Conservation (phyloP, 352 stramenopile species). For the Lagenidium giganteum region DNA sequence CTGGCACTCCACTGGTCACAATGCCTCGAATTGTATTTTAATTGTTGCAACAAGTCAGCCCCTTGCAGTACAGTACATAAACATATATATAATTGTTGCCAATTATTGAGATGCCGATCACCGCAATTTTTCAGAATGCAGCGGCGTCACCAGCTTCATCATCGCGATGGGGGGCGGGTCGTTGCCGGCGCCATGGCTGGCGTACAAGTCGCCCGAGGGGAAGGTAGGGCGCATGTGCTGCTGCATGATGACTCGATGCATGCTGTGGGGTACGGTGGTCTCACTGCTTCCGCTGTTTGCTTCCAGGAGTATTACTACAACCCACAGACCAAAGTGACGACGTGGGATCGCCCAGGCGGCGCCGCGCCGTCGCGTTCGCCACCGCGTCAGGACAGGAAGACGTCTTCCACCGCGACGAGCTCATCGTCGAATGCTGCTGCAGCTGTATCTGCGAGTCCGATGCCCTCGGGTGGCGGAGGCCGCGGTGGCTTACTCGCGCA, state of each 20-base stretch:
- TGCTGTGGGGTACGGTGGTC: neutral
- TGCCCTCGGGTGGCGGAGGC: conserved; percentile 26
- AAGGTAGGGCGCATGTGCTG: conserved; percentile 36
- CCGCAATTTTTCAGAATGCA: no score
- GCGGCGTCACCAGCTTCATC: no score
- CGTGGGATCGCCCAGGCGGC: conserved; percentile 61
- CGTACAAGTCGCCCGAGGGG: conserved; percentile 85
- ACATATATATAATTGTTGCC: no score
- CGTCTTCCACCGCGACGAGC: conserved; percentile 9
- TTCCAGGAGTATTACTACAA: conserved; percentile 89
- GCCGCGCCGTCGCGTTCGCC: conserved; percentile 23
- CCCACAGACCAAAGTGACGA: conserved; percentile 82
- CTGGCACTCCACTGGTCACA: no score
- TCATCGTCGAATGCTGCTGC: conserved; percentile 2
- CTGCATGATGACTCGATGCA: neutral
- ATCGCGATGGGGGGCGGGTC: no score
- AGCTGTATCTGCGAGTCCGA: conserved; percentile 2
- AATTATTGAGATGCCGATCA: no score
- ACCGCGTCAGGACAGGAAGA: conserved; percentile 28
- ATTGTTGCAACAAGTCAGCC: no score
- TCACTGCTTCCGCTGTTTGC: neutral
- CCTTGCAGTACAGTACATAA: no score
- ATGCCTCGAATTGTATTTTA: no score
- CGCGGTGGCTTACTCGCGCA: conserved; percentile 53
- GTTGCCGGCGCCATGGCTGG: conserved; percentile 68